These are phyloP conservation scores for Pneumocystis murina DNA, from an alignment of 1,139 yeast genomes.

Conservation along the genomic window DNA sequence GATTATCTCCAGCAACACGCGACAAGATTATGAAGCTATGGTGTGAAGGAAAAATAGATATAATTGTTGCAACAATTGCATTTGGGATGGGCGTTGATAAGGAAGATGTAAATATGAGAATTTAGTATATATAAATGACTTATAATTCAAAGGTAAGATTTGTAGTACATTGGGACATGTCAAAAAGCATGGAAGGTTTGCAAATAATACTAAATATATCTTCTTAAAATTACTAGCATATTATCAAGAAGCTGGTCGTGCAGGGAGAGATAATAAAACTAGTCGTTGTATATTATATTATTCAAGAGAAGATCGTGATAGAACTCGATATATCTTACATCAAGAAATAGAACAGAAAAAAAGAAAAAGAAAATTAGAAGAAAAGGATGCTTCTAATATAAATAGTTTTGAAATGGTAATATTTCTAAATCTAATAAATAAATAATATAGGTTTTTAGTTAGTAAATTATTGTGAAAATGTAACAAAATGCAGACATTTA, in stretches of 20 bases:
- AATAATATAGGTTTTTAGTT: constrained; percentile 32
- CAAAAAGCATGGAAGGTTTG: constrained; percentile 76
- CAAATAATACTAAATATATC: not conserved
- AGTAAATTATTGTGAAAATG: constrained; percentile 68
- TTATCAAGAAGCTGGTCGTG: constrained; percentile 89
- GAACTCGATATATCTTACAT: not conserved
- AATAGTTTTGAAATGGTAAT: not conserved
- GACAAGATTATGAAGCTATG: constrained; percentile 48
- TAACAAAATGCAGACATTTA: constrained; percentile 64
- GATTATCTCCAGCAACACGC: constrained; percentile 57
- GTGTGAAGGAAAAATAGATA: constrained; percentile 30
- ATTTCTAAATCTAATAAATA: constrained; percentile 4
- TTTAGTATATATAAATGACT: not conserved
- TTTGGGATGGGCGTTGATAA: constrained; percentile 96
- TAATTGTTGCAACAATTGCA: constrained; percentile 62
- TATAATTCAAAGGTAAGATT: constrained; percentile 30
- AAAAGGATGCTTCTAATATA: constrained; percentile 39
- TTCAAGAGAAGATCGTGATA: constrained; percentile 35
- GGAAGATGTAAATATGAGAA: constrained; percentile 45
- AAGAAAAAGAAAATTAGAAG: constrained; percentile 46
- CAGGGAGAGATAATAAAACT: constrained; percentile 76
- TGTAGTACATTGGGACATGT: constrained; percentile 71
- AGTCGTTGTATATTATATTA: constrained; percentile 72
- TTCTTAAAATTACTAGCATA: not conserved
- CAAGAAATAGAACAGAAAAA: not conserved